Evolutionary conservation across 306 rosid genomes (phyloP), one percentile per base, ranked within the genome.

Genomic region (Trifolium repens): DNA sequence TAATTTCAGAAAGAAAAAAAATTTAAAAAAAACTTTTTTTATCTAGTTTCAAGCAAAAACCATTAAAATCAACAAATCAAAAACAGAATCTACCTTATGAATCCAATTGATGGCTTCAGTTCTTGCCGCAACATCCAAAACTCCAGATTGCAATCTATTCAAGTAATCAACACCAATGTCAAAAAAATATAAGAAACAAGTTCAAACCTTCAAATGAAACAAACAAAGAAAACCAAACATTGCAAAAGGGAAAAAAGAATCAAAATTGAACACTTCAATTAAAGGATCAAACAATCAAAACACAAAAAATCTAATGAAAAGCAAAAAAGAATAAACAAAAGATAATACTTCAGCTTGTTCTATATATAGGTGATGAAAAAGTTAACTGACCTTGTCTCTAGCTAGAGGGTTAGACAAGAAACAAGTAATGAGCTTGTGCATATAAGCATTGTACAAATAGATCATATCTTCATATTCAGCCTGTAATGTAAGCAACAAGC

Each of bases 381-480:
- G 64, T 65, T 32, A 82, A 87, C 89, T 67, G 24, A 91, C 98
- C 98, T 90, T 94, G 76, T 94, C 98, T 81, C 98, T 91, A 46
- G 97, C 98, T 60, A 85, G 88, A 57, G 94, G 89, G 77, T 90
- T 88, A 82, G 96, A 91, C 87, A 91, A 86, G 87, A 94, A 94
- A 85, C 97, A 88, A 10, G 91, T 76, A 59, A 91, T 87, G 85
- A 91, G 76, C 91, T 90, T 94, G 85, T 94, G 97, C 82, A 94
- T 84, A 79, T 94, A 94, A 70, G 97, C 97, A 78, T 91, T 94
- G 84, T 86, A 94, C 96, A 94, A 90, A 69, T 90, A 94, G 84
- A 83, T 77, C 96, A 91, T 91, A 75, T 94, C 98, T 79, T 91
- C 98, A 4, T 94, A 97, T 67, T 94, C 98, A 72, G 93, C 91